Base-by-base conservation (phyloP, 2,329 filamentous ascomycete species). In the Apiospora koreana region DNA sequence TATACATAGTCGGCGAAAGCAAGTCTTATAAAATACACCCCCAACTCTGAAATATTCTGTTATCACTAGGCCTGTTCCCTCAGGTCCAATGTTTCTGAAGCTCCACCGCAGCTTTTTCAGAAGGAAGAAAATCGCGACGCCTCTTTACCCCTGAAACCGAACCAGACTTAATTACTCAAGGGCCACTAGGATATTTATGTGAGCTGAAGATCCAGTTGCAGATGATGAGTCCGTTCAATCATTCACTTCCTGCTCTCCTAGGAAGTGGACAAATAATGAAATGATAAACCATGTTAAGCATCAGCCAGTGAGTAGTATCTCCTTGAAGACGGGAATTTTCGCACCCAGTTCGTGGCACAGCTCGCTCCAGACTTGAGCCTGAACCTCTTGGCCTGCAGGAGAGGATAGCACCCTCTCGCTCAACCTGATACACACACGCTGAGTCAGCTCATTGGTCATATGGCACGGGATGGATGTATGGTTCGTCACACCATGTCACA, bases 281-380 rank as follows among this genome's bases (percentile, higher is more conserved):
- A 9, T 10, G n/a, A 38, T 46, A 12, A 35, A 35, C 35, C 8
- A n/a, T 38, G 31, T 3, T 62, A 38, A 38, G 18, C 7, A 38
- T 21, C 31, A 38, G 54, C 9, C 18, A 12, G 31, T n/a, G 8
- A 18, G 54, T 6, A 62, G 31, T 25, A 72, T 48, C 16, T 70
- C 58, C 28, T 67, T 69, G 25, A 69, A 72, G 8, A 73, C 72
- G 3, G 77, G 75, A 16, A 74, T 71, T 48, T 77, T 76, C 1
- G 70, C 69, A 14, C 68, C 68, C 54, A 78, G 71, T 68, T 75
- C 76, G 35, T 65, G 62, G 18, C 66, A 73, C n/a, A 78, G 76
- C 70, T 78, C 77, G 7, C 67, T 72, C 72, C 75, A 76, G 14
- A 77, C 68, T 65, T 71, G 72, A 8, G 70, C 67, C 58, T 75